phyloP scores from a whole-genome alignment of 73 alveolate species.

The Tetrahymena thermophila region DNA sequence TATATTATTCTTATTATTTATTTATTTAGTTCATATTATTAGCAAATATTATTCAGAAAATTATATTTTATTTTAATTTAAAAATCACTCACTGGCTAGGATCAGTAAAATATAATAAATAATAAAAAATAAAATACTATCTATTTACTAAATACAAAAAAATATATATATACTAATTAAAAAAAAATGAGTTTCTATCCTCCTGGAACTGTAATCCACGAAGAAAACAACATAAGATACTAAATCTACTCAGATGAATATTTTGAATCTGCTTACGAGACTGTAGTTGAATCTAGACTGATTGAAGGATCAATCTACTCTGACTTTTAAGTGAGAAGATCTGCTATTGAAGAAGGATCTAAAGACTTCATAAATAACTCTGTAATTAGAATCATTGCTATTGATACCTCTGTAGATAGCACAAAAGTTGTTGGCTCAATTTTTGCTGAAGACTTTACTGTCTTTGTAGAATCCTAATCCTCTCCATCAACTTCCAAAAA shows the following conservation, averaged over 20 bases:
- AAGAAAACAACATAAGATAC: not conserved
- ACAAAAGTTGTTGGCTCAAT: not conserved
- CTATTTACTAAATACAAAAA: not conserved
- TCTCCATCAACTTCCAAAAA: not conserved
- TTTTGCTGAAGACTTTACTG: not conserved
- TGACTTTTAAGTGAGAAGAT: not conserved
- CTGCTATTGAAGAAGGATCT: not conserved
- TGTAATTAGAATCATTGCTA: not conserved
- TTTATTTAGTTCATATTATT: too few relatives aligned
- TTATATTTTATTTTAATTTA: too few relatives aligned
- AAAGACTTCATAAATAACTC: not conserved
- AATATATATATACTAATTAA: too few relatives aligned
- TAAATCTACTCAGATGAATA: not conserved
- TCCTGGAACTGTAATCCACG: not conserved
- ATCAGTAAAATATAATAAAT: not conserved
- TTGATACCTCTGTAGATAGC: not conserved
- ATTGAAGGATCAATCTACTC: not conserved
- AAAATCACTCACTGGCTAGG: not conserved
- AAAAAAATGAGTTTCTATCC: not conserved
- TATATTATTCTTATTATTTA: too few relatives aligned
- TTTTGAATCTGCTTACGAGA: not conserved
- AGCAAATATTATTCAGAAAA: too few relatives aligned
- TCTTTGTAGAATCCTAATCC: not conserved
- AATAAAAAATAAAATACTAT: too few relatives aligned
- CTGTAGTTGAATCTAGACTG: not conserved